Evolutionary conservation across 208 protist species (phyloP).

Genomic region (Trichomonas gallinae): DNA sequence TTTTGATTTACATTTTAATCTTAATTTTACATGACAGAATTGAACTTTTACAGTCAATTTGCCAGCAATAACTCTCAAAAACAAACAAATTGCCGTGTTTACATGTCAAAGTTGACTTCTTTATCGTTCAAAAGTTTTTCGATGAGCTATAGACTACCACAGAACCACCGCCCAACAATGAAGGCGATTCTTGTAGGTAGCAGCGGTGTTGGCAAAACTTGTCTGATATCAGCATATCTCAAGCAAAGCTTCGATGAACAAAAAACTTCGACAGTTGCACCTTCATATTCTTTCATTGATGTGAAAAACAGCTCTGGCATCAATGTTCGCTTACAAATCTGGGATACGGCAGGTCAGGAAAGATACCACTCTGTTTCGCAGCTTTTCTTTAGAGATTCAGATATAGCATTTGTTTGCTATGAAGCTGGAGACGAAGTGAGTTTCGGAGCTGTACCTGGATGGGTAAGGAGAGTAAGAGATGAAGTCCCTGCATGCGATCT

Average conservation of each 20-base stretch:
- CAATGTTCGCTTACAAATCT: neutral
- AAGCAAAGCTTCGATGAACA: neutral
- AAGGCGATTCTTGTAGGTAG: neutral
- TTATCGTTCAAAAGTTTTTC: too few relatives aligned
- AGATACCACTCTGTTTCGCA: neutral
- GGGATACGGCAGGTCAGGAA: constrained; percentile 6
- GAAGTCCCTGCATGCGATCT: neutral
- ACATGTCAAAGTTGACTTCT: too few relatives aligned
- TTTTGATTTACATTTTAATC: too few relatives aligned
- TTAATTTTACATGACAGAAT: too few relatives aligned
- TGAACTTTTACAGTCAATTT: too few relatives aligned
- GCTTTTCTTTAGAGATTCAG: neutral
- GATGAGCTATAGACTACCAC: too few relatives aligned
- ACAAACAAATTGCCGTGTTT: too few relatives aligned
- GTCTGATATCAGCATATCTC: neutral
- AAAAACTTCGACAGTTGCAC: neutral
- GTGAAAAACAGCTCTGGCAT: neutral
- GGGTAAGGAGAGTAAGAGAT: neutral
- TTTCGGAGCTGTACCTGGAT: neutral
- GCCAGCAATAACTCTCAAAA: too few relatives aligned
- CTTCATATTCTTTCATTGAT: neutral
- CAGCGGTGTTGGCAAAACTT: neutral
- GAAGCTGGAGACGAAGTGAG: neutral
- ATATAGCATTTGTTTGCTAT: neutral
- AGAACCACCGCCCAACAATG: too few relatives aligned